Evolutionary conservation across 1,139 yeast genomes (phyloP).

Genomic region (Arxiozyma bovina): DNA sequence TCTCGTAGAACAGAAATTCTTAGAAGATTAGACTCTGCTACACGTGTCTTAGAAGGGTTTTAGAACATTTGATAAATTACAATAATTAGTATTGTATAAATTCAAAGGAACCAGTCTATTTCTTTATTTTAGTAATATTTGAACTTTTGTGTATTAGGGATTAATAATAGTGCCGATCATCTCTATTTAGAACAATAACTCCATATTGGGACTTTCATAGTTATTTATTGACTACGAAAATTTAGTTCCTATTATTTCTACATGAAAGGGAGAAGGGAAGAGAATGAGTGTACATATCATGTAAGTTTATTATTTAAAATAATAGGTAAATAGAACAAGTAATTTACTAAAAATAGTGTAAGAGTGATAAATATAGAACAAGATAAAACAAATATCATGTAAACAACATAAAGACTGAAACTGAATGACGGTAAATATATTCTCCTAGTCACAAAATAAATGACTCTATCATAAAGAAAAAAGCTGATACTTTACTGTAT

Average conservation of each 20-base stretch:
- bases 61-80: constrained; percentile 13
- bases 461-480: neutral
- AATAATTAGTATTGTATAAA: neutral
- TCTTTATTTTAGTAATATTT: neutral
- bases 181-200: neutral
- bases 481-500: neutral
- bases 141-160: neutral
- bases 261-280: neutral
- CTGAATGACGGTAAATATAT: neutral
- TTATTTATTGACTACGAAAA: too few species aligned
- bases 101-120: neutral
- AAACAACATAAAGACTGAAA: too few species aligned
- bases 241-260: too few species aligned
- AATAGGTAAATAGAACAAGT: neutral
- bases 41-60: constrained; percentile 78
- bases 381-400: too few species aligned
- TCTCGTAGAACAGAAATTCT: constrained; percentile 72
- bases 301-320: neutral
- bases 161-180: too few species aligned
- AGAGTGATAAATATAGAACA: too few species aligned
- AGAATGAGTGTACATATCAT: neutral
- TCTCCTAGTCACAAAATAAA: too few species aligned
- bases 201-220: neutral
- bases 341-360: too few species aligned
- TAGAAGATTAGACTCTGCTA: constrained; percentile 66